Conservation (phyloP, 306 rosid genomes). For the Cucurbita argyrosperma region DNA sequence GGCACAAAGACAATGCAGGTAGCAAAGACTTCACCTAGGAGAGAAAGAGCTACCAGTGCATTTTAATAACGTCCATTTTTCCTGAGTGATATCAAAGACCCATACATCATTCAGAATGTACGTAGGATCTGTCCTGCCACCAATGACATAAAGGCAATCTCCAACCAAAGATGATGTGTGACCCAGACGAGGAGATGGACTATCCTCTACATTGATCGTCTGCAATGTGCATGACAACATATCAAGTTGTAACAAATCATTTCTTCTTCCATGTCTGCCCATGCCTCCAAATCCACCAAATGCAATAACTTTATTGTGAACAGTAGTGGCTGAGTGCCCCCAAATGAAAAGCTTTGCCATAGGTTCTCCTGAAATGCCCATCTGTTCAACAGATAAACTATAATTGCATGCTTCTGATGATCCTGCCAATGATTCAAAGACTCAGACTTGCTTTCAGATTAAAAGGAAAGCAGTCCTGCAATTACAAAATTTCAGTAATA, state of each 20-base stretch:
- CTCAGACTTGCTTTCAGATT: conserved; percentile 65
- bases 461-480: conserved; percentile 68
- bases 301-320: conserved; percentile 25
- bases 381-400: conserved; percentile 36
- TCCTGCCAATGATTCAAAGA: conserved; percentile 91
- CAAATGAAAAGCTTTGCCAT: conserved; percentile 61
- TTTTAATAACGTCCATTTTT: conserved; percentile 39
- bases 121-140: conserved; percentile 80
- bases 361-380: conserved; percentile 47
- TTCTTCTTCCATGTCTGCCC: conserved; percentile 80
- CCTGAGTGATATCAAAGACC: conserved; percentile 34
- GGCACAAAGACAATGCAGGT: not conserved
- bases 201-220: conserved; percentile 15
- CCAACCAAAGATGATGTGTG: conserved; percentile 65
- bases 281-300: conserved; percentile 94
- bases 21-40: conserved; percentile 44
- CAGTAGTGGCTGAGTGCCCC: conserved; percentile 60
- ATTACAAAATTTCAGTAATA: conserved; percentile 33
- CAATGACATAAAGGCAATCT: conserved; percentile 52
- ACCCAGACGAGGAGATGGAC: conserved; percentile 56
- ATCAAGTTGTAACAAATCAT: conserved; percentile 45
- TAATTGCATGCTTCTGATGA: conserved; percentile 16
- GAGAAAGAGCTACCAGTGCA: conserved; percentile 44
- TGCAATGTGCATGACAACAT: conserved; percentile 35
- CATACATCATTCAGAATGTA: conserved; percentile 64